Conservation (phyloP, 345 rosid genomes). For the Nephelium lappaceum region DNA sequence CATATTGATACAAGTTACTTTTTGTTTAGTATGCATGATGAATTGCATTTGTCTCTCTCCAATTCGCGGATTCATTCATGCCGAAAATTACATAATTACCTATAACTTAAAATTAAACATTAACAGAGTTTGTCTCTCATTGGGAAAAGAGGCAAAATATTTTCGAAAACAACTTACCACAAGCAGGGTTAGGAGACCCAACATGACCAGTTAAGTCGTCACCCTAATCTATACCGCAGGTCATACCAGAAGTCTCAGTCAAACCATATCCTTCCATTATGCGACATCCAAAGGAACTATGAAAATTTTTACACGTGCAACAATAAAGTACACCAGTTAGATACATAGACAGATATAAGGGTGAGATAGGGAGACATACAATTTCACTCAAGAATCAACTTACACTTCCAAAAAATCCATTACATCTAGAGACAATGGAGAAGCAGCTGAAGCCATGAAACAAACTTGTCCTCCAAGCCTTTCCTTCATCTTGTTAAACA, state of each 20-base stretch:
- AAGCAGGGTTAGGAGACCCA: constrained; percentile 81
- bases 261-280: constrained; percentile 89
- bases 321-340: not conserved
- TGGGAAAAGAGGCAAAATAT: not conserved
- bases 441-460: constrained; percentile 80
- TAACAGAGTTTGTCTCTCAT: constrained; percentile 42
- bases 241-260: constrained; percentile 90
- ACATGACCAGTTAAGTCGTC: constrained; percentile 81
- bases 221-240: constrained; percentile 62
- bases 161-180: too few relatives aligned
- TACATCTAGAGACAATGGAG: constrained; percentile 85
- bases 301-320: constrained; percentile 5
- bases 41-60: not conserved
- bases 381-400: constrained; percentile 30
- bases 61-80: too few relatives aligned
- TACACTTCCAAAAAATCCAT: constrained; percentile 89
- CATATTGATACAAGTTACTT: not conserved
- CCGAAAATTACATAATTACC: constrained; percentile 29
- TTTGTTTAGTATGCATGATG: not conserved
- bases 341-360: not conserved
- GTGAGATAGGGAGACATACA: not conserved
- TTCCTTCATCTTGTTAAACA: constrained; percentile 76
- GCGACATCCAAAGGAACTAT: constrained; percentile 89
- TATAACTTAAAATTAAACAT: constrained; percentile 31
- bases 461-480: constrained; percentile 89